Conservation (phyloP, 768 basidiomycete genomes). For the Cyathus striatus region DNA sequence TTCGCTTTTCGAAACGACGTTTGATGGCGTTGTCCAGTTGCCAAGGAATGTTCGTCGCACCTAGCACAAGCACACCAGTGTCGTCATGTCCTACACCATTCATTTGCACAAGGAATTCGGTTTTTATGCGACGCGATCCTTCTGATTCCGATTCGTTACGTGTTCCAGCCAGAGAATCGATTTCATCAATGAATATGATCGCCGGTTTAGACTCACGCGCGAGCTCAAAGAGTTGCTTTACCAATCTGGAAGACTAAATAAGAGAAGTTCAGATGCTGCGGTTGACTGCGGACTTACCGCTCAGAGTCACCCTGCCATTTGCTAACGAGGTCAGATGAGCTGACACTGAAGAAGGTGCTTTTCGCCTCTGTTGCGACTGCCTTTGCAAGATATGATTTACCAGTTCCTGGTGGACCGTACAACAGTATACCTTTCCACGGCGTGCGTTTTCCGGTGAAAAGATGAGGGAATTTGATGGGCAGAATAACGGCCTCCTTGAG, state of each 20-base stretch:
- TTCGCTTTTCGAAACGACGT: conserved; percentile 96
- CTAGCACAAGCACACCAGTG: conserved; percentile 91
- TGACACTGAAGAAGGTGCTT: conserved; percentile 97
- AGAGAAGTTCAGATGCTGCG: no score
- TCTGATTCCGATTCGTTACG: conserved; percentile 97
- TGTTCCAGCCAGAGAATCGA: conserved; percentile 93
- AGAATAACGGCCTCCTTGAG: conserved; percentile 98
- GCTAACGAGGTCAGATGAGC: conserved; percentile 91
- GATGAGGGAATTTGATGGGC: conserved; percentile 98
- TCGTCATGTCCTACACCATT: conserved; percentile 98
- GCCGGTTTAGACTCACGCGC: conserved; percentile 94
- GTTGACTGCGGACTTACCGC: conserved; percentile 68
- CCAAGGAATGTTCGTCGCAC: conserved; percentile 99
- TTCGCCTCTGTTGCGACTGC: conserved; percentile 99
- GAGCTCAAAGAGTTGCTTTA: conserved; percentile 94
- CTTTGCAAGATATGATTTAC: conserved; percentile 95
- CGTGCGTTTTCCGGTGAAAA: conserved; percentile 97
- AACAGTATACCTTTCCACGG: conserved; percentile 95
- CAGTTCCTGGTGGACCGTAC: conserved; percentile 97
- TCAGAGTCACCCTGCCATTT: conserved; percentile 99
- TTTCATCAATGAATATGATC: conserved; percentile 99
- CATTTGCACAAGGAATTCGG: conserved; percentile 97
- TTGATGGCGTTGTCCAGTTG: conserved; percentile 97
- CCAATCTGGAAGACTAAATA: conserved; percentile 57
- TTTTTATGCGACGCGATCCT: conserved; percentile 95